Evolutionary conservation across 257 asterid species (phyloP).

Genomic region (Solanum habrochaites): DNA sequence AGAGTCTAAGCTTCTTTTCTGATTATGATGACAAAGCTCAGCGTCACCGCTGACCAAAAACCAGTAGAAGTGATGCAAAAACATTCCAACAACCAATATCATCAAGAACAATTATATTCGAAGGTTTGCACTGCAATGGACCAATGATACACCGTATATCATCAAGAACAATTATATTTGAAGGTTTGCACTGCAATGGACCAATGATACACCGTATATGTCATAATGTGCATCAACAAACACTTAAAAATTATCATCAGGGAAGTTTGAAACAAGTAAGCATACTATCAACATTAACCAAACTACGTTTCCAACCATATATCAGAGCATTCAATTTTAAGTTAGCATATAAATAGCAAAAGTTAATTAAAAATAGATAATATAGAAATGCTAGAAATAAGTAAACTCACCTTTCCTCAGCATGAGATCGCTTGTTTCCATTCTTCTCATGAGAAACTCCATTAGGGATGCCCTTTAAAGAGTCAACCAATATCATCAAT

Average conservation of each 20-base stretch:
- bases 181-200: neutral
- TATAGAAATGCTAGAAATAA: neutral
- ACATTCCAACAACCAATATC: neutral
- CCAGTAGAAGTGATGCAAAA: neutral
- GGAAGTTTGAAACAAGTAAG: neutral
- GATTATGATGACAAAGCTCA: neutral
- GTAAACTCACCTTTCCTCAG: slow-evolving; percentile 67
- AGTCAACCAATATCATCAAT: slow-evolving; percentile 5
- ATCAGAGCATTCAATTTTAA: neutral
- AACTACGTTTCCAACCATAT: neutral
- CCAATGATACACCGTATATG: neutral
- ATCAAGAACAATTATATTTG: neutral
- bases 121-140: neutral
- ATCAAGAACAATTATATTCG: neutral
- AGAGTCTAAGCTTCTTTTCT: neutral
- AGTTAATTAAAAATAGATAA: neutral
- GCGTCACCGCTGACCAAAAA: neutral
- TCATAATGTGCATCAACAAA: neutral
- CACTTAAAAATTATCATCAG: neutral
- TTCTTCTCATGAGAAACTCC: slow-evolving; percentile 68
- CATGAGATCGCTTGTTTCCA: slow-evolving; percentile 61
- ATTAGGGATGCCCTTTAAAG: slow-evolving; percentile 59
- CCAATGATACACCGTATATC: neutral
- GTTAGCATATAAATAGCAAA: neutral
- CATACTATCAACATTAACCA: neutral